A percentile compares a stretch with the other conserved stretches of the same genome.
phyloP scores from a whole-genome alignment of 2,329 filamentous ascomycete species.

The Huntiella omanensis region DNA sequence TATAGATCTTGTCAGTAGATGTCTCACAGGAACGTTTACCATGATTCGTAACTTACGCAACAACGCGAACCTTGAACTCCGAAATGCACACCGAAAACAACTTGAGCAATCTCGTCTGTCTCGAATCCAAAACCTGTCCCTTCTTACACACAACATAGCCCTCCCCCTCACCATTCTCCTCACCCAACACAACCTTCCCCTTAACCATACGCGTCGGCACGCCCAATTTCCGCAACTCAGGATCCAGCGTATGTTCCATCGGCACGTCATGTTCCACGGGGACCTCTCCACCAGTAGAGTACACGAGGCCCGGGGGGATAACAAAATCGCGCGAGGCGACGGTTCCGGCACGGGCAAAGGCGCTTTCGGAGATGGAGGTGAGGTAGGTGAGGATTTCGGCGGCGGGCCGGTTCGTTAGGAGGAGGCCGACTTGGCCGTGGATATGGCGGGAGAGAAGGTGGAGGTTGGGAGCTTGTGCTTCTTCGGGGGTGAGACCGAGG shows the following conservation, averaged over 20 bases:
- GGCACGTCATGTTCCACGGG: slow-evolving; percentile 66
- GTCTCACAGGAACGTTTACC: background rate
- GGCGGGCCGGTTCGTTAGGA: slow-evolving; percentile 68
- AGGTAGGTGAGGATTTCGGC: slow-evolving; percentile 55
- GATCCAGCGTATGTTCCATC: slow-evolving; percentile 74
- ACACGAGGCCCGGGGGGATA: slow-evolving; percentile 67
- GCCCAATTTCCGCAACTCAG: slow-evolving; percentile 70
- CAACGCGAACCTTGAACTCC: slow-evolving; percentile 68
- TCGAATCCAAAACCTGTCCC: slow-evolving; percentile 68
- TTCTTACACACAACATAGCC: slow-evolving; percentile 68
- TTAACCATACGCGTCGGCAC: slow-evolving; percentile 78
- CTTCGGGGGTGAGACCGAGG: slow-evolving; percentile 58
- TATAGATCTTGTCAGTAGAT: slow-evolving; percentile 14
- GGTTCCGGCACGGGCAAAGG: slow-evolving; percentile 81
- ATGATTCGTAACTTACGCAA: slow-evolving; percentile 37
- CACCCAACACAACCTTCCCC: slow-evolving; percentile 63
- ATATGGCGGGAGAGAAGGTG: slow-evolving; percentile 51
- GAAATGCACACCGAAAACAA: slow-evolving; percentile 79
- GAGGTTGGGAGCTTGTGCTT: slow-evolving; percentile 65
- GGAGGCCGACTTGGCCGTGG: slow-evolving; percentile 65
- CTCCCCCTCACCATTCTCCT: slow-evolving; percentile 31
- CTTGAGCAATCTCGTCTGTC: slow-evolving; percentile 87
- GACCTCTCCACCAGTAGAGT: slow-evolving; percentile 64
- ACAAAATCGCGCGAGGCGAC: slow-evolving; percentile 55
- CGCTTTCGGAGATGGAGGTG: slow-evolving; percentile 49